These are phyloP conservation scores for Wickerhamomyces queroliae DNA, from an alignment of 805 yeast genomes.

Conservation along the genomic window DNA sequence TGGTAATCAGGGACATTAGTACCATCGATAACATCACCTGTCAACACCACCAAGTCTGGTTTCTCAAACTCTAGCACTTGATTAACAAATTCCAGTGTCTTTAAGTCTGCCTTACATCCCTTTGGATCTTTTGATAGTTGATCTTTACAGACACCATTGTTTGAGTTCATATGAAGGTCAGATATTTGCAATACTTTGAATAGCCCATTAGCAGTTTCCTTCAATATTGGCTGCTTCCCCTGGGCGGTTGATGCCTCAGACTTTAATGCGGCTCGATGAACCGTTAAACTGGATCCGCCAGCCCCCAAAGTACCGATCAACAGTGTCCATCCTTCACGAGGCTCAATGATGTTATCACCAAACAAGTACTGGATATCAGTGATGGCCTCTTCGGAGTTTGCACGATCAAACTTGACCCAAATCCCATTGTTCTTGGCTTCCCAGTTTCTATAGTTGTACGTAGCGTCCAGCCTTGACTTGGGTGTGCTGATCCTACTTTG, in stretches of 20 bases:
- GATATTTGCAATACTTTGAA: slow-evolving; percentile 63
- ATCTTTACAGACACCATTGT: slow-evolving; percentile 49
- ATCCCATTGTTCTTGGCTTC: slow-evolving; percentile 39
- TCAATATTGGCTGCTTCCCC: slow-evolving; percentile 17
- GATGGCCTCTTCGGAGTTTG: slow-evolving; percentile 27
- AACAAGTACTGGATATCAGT: slow-evolving; percentile 46
- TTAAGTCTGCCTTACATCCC: slow-evolving; percentile 48
- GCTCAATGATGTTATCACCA: slow-evolving; percentile 52
- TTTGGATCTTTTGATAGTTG: slow-evolving; percentile 21
- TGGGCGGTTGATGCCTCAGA: slow-evolving; percentile 1
- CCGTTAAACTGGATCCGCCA: slow-evolving; percentile 3
- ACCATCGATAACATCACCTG: slow-evolving; percentile 65
- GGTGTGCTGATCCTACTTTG: slow-evolving; percentile 21
- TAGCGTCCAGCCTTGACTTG: slow-evolving; percentile 19
- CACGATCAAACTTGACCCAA: slow-evolving; percentile 48
- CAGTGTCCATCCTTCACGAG: slow-evolving; percentile 51
- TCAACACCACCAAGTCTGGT: slow-evolving; percentile 58
- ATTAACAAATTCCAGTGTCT: slow-evolving; percentile 46
- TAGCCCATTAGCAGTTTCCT: slow-evolving; percentile 26
- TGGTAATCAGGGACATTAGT: slow-evolving; percentile 52
- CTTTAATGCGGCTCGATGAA: slow-evolving; percentile 7
- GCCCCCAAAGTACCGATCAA: slow-evolving; percentile 12
- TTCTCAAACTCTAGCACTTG: slow-evolving; percentile 45
- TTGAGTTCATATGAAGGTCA: slow-evolving; percentile 60
- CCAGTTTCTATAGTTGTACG: slow-evolving; percentile 32